These are phyloP conservation scores for Moniliophthora roreri DNA, from an alignment of 1,284 basidiomycete genomes.

Conservation along the genomic window DNA sequence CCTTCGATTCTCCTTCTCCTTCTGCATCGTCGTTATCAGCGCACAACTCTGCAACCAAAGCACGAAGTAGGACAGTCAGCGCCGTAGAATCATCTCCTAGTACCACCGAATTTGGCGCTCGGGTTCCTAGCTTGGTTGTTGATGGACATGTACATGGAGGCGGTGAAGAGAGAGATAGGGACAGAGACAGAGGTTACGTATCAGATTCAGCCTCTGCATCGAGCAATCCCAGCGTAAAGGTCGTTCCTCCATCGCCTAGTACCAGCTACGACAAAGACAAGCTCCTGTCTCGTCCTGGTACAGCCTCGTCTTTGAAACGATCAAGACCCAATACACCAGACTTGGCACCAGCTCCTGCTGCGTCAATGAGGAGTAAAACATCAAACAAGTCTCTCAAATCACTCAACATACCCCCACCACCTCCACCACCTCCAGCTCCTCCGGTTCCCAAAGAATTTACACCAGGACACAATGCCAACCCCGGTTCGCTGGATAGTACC, in stretches of 20 bases:
- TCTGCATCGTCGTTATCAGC: not conserved
- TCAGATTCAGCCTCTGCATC: not conserved
- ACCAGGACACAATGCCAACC: not conserved
- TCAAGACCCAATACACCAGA: not conserved
- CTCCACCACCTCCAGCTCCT: not conserved
- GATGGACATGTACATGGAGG: not conserved
- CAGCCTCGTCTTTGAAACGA: not conserved
- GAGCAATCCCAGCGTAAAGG: not conserved
- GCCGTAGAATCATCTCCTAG: not conserved
- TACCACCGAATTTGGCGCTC: not conserved
- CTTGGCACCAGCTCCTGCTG: not conserved
- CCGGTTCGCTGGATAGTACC: not conserved
- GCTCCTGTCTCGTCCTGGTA: not conserved
- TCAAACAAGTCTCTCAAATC: not conserved
- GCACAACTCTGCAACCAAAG: not conserved
- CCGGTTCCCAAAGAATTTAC: not conserved
- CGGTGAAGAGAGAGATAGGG: not conserved
- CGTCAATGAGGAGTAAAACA: not conserved
- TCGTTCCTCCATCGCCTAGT: not conserved
- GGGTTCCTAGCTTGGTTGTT: not conserved
- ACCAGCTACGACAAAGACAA: not conserved
- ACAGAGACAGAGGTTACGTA: not conserved
- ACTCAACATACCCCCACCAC: not conserved
- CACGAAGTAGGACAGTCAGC: not conserved
- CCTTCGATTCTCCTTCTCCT: not conserved